Evolutionary conservation across 129 eudicot species (phyloP), one percentile per base, ranked within the genome.

Genomic region (carrot (Daucus carota)): DNA sequence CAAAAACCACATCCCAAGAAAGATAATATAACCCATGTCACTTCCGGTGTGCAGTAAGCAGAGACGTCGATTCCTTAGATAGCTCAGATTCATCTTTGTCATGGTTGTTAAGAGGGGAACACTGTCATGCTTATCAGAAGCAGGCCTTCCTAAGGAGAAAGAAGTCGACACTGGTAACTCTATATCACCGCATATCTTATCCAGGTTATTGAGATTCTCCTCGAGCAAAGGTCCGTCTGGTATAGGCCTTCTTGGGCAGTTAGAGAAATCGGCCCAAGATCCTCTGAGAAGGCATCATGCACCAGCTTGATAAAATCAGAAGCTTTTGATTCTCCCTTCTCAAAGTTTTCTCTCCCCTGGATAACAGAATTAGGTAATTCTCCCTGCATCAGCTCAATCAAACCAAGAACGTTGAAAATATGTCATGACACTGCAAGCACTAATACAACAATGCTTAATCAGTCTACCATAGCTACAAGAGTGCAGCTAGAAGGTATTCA

Each of bases 1-100:
- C 77, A 12, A 88, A 81, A 33, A 76, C 78, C 40, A 70, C 69
- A 60, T 84, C 92, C 43, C 92, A 86, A 71, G 93, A 83, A 63
- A 93, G 97, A 83, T 93, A 93, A 86, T 91, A 93, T 66, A 93
- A 67, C 38, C 96, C 98, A 79, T 93, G 97, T 54, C 90, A 73
- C 78, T 93, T 91, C 73, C 96, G 86, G 52, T 93, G 98, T 86
- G 87, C 86, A 6, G 92, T 79, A 78, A 93, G 93, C 74, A 93
- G 77, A 66, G 98, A 88, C 13, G 85, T 84, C 28, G 96, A 87
- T 72, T 86, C 90, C 28, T 70, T 54, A 34, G 87, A 80, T 26
- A 90, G 77, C 66, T 87, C 95, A 67, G 82, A 76, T 74, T 86
- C 97, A 80, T 90, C 97, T 75, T 83, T 88, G 75, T 41, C 72